Evolutionary conservation across 1,284 basidiomycete species (phyloP).

Genomic region (Trichosporon ovoides): DNA sequence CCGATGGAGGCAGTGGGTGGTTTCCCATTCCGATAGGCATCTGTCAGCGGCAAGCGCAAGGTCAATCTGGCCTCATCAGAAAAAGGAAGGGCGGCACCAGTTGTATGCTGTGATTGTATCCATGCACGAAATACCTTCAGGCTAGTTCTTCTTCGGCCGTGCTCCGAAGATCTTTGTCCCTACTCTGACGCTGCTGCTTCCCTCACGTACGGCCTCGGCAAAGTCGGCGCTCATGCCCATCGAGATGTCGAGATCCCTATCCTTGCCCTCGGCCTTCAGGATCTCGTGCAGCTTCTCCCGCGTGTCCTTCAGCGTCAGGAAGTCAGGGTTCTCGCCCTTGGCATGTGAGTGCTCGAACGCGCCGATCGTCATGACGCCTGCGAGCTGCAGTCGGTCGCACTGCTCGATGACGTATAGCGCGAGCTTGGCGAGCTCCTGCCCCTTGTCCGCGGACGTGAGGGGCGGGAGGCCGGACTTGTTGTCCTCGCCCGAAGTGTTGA

Average conservation of each 20-base stretch:
- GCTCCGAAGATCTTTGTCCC: constrained; percentile 87
- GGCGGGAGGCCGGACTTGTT: constrained; percentile 80
- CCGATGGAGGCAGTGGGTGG: constrained; percentile 54
- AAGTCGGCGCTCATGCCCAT: constrained; percentile 99
- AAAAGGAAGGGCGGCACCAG: not conserved
- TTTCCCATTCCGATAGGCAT: constrained; percentile 18
- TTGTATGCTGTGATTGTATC: not conserved
- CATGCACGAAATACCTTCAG: not conserved
- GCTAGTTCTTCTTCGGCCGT: constrained; percentile 54
- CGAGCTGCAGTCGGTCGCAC: constrained; percentile 70
- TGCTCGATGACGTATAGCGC: constrained; percentile 64
- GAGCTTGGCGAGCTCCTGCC: constrained; percentile 58
- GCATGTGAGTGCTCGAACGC: constrained; percentile 65
- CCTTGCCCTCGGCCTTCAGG: constrained; percentile 51
- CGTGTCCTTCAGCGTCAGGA: constrained; percentile 63
- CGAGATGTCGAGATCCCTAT: constrained; percentile 62
- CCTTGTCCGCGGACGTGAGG: constrained; percentile 44
- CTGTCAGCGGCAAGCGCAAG: not conserved
- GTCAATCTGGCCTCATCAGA: no score
- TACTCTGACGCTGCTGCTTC: constrained; percentile 82
- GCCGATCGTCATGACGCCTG: constrained; percentile 96
- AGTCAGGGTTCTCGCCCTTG: constrained; percentile 73
- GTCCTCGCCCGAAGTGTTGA: constrained; percentile 91
- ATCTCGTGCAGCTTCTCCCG: constrained; percentile 57
- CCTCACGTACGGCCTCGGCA: constrained; percentile 73